phyloP scores from a whole-genome alignment of 768 basidiomycete genomes.

The Termitomyces sp. region DNA sequence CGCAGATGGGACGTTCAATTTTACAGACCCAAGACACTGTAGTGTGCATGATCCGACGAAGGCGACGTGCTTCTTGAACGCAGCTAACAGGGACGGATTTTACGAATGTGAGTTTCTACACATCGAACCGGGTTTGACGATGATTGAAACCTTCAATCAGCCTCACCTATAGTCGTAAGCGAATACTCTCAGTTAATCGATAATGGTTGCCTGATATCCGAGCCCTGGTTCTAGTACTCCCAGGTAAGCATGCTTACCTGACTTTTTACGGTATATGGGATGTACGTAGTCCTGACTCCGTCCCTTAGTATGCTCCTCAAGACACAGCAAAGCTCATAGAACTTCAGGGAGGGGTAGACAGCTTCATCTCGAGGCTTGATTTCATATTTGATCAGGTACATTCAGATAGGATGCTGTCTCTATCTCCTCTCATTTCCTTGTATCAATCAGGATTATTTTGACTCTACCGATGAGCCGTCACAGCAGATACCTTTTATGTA shows the following conservation, averaged over 20 bases:
- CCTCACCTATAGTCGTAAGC: constrained; percentile 53
- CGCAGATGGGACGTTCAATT: constrained; percentile 52
- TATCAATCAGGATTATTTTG: constrained; percentile 44
- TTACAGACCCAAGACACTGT: constrained; percentile 63
- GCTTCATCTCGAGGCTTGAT: constrained; percentile 49
- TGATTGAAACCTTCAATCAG: constrained; percentile 10
- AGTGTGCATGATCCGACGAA: constrained; percentile 53
- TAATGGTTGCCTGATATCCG: background rate
- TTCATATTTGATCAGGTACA: constrained; percentile 50
- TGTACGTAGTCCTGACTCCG: background rate
- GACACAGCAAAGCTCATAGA: constrained; percentile 57
- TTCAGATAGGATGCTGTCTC: background rate
- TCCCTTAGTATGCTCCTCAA: constrained; percentile 53
- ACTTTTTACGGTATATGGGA: no score
- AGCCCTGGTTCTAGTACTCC: constrained; percentile 34
- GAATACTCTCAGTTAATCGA: background rate
- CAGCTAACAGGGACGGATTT: constrained; percentile 52
- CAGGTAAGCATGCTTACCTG: constrained; percentile 40
- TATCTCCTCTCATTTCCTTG: background rate
- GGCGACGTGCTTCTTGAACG: constrained; percentile 56
- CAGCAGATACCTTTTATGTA: constrained; percentile 70
- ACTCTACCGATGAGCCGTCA: constrained; percentile 58
- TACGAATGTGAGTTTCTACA: constrained; percentile 38
- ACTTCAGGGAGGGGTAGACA: constrained; percentile 51
- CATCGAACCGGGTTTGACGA: background rate